Base-by-base conservation (phyloP, 148 eudicot genomes). In the Euryodendron excelsum region DNA sequence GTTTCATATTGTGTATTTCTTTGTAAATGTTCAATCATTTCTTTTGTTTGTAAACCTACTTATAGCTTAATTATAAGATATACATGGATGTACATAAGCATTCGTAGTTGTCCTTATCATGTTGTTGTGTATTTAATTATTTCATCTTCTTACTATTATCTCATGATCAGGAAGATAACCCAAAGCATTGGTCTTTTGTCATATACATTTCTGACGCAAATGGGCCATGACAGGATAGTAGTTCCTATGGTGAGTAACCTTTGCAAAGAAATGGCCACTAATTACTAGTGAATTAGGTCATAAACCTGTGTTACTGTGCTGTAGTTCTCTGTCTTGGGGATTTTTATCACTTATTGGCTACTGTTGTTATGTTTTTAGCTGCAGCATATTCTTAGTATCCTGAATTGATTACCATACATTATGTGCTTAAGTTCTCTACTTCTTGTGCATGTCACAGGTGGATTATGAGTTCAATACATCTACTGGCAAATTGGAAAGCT, bases 161-260 rank as follows among this genome's bases (percentile, higher is more conserved):
- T 73, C 73, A 72, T 85, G 70, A 64, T 68, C 90, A 95, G 99
- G 89, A 86, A 78, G 78, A 73, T 86, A 73, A 93, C 96, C 65
- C 97, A 89, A 82, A 95, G 99, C 85, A 83, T 95, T 44, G 99
- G 99, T 80, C 94, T 95, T 48, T 83, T 95, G 52, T 95, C 99
- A 8, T 95, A 90, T 80, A 91, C 99, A 74, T 95, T 89, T 84
- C 81, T 95, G 82, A 86, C 84, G 27, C 90, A 85, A 85, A 84
- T 89, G 37, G 88, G 93, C 69, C 83, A 85, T 61, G 93, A 95
- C 85, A 90, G 94, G 85, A 95, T 95, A 82, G 94, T 95, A 47
- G 97, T 95, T 77, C 99, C 99, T 30, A 88, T 95, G 96, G 99
- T 95, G 89, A 86, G 97, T 83, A 27, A 31, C 25, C 23, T 27